These are phyloP conservation scores for Yamadazyma tumulicola DNA, from an alignment of 805 yeast species.

Conservation along the genomic window DNA sequence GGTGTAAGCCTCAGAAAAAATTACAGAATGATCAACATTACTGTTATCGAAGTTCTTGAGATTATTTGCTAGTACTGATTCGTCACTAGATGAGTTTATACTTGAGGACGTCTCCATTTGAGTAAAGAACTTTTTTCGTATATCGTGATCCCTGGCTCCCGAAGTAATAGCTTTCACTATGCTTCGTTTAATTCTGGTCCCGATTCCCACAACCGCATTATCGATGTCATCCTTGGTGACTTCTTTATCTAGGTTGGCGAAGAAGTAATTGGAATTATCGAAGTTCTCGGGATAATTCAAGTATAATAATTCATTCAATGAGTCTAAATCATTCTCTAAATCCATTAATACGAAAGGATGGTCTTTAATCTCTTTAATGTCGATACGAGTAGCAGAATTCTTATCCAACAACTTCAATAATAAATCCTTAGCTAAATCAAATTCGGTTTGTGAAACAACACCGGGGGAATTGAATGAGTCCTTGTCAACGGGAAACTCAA, in stretches of 20 bases:
- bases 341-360: constrained; percentile 64
- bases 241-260: constrained; percentile 25
- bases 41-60: background rate
- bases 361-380: constrained; percentile 65
- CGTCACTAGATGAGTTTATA: constrained; percentile 26
- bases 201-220: constrained; percentile 80
- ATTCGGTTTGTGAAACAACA: constrained; percentile 41
- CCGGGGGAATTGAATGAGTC: constrained; percentile 35
- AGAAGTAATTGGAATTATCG: constrained; percentile 2
- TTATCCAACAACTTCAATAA: constrained; percentile 61
- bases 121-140: constrained; percentile 17
- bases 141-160: constrained; percentile 23
- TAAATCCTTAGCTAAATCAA: constrained; percentile 53
- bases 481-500: constrained; percentile 51
- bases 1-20: constrained; percentile 27
- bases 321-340: constrained; percentile 33
- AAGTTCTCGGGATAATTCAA: constrained; percentile 20
- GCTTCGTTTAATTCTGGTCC: constrained; percentile 55
- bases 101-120: constrained; percentile 24
- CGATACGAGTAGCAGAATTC: constrained; percentile 64
- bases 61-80: constrained; percentile 13
- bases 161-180: constrained; percentile 41
- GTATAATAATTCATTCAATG: constrained; percentile 32
- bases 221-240: constrained; percentile 67
- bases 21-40: constrained; percentile 22